phyloP scores from a whole-genome alignment of 139 green algal species.

The Volvox reticuliferus region DNA sequence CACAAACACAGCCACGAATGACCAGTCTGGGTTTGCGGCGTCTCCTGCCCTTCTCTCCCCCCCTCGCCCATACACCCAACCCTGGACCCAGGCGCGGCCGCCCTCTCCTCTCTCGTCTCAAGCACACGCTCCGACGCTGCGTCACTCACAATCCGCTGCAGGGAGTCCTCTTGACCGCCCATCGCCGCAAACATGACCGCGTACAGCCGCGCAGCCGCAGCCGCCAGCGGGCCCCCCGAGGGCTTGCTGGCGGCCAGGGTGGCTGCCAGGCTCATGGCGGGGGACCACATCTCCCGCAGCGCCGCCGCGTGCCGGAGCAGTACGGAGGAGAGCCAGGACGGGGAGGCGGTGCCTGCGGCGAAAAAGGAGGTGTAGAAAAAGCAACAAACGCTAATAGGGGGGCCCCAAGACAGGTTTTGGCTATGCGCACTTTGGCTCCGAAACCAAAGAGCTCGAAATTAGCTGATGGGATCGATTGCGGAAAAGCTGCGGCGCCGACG shows the following conservation, averaged over 20 bases:
- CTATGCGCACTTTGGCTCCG: no score
- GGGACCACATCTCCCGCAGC: constrained; percentile 10
- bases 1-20: neutral
- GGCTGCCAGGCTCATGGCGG: neutral
- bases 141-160: constrained; percentile 51
- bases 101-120: neutral
- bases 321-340: constrained; percentile 27
- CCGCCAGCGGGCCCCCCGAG: constrained; percentile 18
- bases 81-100: no score
- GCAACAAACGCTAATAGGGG: neutral
- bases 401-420: neutral
- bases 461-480: no score
- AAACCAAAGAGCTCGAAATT: no score
- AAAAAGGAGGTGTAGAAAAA: neutral
- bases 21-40: neutral
- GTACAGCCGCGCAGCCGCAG: constrained; percentile 52
- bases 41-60: neutral
- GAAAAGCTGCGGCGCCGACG: no score
- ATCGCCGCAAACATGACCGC: constrained; percentile 42
- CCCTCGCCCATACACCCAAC: neutral
- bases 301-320: constrained; percentile 34
- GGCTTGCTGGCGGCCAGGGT: constrained; percentile 26
- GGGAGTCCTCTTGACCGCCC: constrained; percentile 4
- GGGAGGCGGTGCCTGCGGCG: constrained; percentile 1
- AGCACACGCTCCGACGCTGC: neutral